Evolutionary conservation across 208 protist species (phyloP).

Genomic region (Acanthamoeba castellanii): DNA sequence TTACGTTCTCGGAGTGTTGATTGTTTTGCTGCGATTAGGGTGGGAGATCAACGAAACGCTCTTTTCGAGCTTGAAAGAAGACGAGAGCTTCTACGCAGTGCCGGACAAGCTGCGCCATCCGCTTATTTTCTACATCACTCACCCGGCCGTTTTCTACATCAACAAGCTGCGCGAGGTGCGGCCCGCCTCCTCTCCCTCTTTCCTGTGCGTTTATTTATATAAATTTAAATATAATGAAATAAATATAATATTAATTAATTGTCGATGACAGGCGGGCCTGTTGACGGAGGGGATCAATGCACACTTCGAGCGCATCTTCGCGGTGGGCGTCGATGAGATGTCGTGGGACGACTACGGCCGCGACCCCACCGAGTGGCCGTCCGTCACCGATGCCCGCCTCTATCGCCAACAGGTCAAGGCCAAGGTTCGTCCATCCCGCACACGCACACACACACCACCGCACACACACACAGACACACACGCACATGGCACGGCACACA

Average conservation of each 20-base stretch:
- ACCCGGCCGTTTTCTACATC: slow-evolving; percentile 96
- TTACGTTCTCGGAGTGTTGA: background rate
- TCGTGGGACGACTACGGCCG: slow-evolving; percentile 96
- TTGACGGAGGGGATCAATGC: slow-evolving; percentile 88
- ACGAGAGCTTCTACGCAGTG: slow-evolving; percentile 92
- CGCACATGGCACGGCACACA: background rate
- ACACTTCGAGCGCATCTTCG: slow-evolving; percentile 94
- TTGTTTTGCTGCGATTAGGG: background rate
- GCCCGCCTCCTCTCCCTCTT: background rate
- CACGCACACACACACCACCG: background rate
- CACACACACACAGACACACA: no score
- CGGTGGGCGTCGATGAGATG: slow-evolving; percentile 98
- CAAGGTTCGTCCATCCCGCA: background rate
- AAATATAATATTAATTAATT: background rate
- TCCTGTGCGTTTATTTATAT: background rate
- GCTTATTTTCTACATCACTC: slow-evolving; percentile 97
- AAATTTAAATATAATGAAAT: background rate
- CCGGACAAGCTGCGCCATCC: slow-evolving; percentile 95
- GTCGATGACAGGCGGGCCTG: background rate
- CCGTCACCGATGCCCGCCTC: slow-evolving; percentile 54
- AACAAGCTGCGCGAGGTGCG: slow-evolving; percentile 96
- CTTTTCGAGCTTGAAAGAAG: slow-evolving; percentile 78
- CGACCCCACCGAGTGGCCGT: slow-evolving; percentile 77
- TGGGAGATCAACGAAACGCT: slow-evolving; percentile 81
- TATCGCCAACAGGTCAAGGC: slow-evolving; percentile 91